A percentile compares a stretch with the other conserved stretches of the same genome.
Evolutionary conservation across 2,329 filamentous ascomycete species (phyloP).

Genomic region (Hyphodiscus sp.): DNA sequence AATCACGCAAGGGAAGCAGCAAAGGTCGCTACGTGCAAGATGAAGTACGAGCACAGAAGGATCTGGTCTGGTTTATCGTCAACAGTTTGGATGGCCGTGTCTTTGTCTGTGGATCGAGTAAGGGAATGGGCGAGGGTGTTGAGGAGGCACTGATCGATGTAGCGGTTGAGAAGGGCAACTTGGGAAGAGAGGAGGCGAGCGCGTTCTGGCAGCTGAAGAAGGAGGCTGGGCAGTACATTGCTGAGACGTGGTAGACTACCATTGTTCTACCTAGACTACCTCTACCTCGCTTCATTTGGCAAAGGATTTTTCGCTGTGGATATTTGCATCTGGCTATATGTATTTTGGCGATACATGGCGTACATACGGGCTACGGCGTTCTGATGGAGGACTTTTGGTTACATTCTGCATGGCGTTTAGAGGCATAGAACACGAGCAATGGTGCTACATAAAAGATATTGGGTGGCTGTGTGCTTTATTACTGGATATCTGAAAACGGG

Average conservation of each 20-base stretch:
- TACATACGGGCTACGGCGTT: neutral
- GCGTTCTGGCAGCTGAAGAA: slow-evolving; percentile 91
- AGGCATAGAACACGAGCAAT: neutral
- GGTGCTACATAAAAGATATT: neutral
- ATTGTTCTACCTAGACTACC: neutral
- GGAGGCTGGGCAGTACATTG: slow-evolving; percentile 90
- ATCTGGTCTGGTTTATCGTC: slow-evolving; percentile 97
- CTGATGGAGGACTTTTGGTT: neutral
- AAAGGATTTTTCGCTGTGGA: neutral
- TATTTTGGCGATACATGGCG: neutral
- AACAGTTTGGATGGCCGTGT: slow-evolving; percentile 93
- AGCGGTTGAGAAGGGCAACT: slow-evolving; percentile 84
- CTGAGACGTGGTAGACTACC: slow-evolving; percentile 59
- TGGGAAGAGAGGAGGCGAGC: slow-evolving; percentile 73
- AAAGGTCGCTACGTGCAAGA: slow-evolving; percentile 87
- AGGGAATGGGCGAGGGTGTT: slow-evolving; percentile 97
- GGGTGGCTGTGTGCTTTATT: too few relatives aligned
- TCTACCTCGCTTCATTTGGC: neutral
- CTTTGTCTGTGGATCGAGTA: slow-evolving; percentile 92
- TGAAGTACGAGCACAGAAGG: slow-evolving; percentile 82
- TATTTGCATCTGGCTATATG: neutral
- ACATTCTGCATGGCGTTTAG: neutral
- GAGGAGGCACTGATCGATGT: slow-evolving; percentile 82
- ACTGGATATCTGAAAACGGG: too few relatives aligned
- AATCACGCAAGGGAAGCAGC: slow-evolving; percentile 56